Evolutionary conservation across 495 filamentous ascomycete genomes (phyloP).

Genomic region (Chlorociboria aeruginascens): DNA sequence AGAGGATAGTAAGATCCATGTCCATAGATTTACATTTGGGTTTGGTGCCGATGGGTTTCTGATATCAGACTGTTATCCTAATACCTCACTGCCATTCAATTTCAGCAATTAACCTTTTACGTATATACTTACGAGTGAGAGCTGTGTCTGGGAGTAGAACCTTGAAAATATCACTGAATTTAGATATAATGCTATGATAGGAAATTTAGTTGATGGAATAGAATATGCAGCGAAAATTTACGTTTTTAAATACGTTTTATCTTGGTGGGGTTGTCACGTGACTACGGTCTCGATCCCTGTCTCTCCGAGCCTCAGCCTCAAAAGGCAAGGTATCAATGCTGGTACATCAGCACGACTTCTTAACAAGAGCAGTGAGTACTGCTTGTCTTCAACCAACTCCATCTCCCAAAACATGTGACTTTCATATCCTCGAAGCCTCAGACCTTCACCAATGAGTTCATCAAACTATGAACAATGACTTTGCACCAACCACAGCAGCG

Average conservation of each 20-base stretch:
- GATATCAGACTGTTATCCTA: too few relatives aligned
- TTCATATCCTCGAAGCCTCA: background rate
- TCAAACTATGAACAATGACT: slow-evolving; percentile 55
- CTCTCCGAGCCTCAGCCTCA: too few relatives aligned
- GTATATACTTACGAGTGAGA: too few relatives aligned
- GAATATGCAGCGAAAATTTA: too few relatives aligned
- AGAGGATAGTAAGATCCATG: too few relatives aligned
- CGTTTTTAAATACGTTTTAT: too few relatives aligned
- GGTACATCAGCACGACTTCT: background rate
- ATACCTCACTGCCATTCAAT: too few relatives aligned
- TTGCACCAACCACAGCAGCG: slow-evolving; percentile 41
- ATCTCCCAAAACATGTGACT: slow-evolving; percentile 13
- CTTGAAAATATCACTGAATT: too few relatives aligned
- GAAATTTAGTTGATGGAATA: background rate
- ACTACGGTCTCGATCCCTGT: background rate
- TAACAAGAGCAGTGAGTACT: background rate
- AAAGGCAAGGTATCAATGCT: background rate
- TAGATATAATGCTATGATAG: background rate
- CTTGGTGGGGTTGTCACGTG: background rate
- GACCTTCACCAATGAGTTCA: slow-evolving; percentile 25
- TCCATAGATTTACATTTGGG: too few relatives aligned
- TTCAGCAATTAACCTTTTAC: too few relatives aligned
- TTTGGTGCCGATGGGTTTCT: too few relatives aligned
- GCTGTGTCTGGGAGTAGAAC: too few relatives aligned
- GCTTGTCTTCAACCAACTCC: background rate